Evolutionary conservation across 495 filamentous ascomycete genomes (phyloP).

Genomic region (Staphylotrichum longicolle): DNA sequence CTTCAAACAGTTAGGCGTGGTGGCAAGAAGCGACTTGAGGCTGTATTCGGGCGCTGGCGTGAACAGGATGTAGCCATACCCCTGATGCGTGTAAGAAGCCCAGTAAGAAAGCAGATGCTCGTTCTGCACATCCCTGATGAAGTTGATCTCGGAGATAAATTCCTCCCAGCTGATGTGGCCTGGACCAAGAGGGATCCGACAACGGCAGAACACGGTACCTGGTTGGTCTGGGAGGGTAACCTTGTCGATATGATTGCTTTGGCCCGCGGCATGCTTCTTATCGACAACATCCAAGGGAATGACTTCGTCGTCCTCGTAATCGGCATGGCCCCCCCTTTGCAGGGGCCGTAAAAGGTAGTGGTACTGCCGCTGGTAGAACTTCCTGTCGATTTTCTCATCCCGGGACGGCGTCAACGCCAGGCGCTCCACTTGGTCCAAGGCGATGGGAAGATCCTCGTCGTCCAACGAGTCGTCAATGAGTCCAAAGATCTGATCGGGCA

Average conservation of each 20-base stretch:
- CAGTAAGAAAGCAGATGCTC: conserved; percentile 78
- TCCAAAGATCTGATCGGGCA: conserved; percentile 81
- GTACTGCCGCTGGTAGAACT: conserved; percentile 81
- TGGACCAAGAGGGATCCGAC: conserved; percentile 61
- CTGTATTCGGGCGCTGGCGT: conserved; percentile 70
- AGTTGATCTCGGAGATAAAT: conserved; percentile 66
- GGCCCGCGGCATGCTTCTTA: conserved; percentile 49
- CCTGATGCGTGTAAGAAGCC: conserved; percentile 74
- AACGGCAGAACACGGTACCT: conserved; percentile 64
- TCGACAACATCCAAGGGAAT: conserved; percentile 70
- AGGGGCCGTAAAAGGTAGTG: conserved; percentile 73
- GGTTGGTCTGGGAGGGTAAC: conserved; percentile 62
- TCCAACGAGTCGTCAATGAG: conserved; percentile 84
- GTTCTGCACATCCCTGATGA: conserved; percentile 63
- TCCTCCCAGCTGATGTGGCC: conserved; percentile 61
- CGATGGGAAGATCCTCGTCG: conserved; percentile 82
- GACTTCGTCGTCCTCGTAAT: conserved; percentile 74
- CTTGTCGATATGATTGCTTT: conserved; percentile 58
- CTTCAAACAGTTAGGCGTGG: conserved; percentile 64
- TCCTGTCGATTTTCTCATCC: conserved; percentile 63
- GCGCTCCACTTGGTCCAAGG: conserved; percentile 65
- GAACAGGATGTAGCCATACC: conserved; percentile 72
- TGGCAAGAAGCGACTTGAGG: conserved; percentile 74
- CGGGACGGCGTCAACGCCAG: conserved; percentile 60
- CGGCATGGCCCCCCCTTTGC: conserved; percentile 64